These are phyloP conservation scores for Miscanthus sacchariflorus DNA, from an alignment of 202 grass and related monocot genomes.

Conservation along the genomic window DNA sequence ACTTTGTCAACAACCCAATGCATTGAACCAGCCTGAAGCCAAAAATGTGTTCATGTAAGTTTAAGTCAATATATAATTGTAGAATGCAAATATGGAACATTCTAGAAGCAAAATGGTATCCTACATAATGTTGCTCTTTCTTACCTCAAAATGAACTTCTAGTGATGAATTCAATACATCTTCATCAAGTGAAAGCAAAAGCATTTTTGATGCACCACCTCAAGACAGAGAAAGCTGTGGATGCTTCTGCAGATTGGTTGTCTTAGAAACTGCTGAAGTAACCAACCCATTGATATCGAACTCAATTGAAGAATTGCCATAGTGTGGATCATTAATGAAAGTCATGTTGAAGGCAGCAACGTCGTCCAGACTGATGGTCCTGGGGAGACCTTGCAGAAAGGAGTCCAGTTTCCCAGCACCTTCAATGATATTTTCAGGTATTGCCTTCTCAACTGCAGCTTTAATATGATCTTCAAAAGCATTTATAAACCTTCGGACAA, in stretches of 20 bases:
- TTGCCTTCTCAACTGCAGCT: slow-evolving; percentile 84
- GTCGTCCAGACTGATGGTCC: slow-evolving; percentile 65
- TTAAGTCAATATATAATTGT: slow-evolving; percentile 21
- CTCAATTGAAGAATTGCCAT: slow-evolving; percentile 80
- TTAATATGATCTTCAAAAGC: slow-evolving; percentile 89
- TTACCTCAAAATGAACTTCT: slow-evolving; percentile 84
- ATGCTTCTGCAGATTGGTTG: slow-evolving; percentile 55
- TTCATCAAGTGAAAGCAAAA: slow-evolving; percentile 82
- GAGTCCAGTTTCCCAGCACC: slow-evolving; percentile 78
- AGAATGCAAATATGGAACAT: slow-evolving; percentile 23
- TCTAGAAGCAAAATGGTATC: slow-evolving; percentile 23
- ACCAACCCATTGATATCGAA: slow-evolving; percentile 87
- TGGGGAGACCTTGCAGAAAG: slow-evolving; percentile 72
- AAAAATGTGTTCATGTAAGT: slow-evolving; percentile 39
- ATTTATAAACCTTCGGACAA: slow-evolving; percentile 81
- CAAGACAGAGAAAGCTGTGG: slow-evolving; percentile 67
- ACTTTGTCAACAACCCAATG: slow-evolving; percentile 87
- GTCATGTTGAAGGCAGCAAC: slow-evolving; percentile 84
- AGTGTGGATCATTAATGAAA: slow-evolving; percentile 69
- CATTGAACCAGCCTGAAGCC: slow-evolving; percentile 81
- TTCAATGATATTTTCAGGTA: slow-evolving; percentile 78
- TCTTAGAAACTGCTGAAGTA: slow-evolving; percentile 50
- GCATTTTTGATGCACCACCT: slow-evolving; percentile 83
- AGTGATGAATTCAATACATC: slow-evolving; percentile 82
- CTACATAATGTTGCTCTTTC: slow-evolving; percentile 30